Percentiles rank a stretch among this genome's conserved stretches.
Conservation (phyloP, 164 flowering plant genomes). For the Cinnamomum chago region DNA sequence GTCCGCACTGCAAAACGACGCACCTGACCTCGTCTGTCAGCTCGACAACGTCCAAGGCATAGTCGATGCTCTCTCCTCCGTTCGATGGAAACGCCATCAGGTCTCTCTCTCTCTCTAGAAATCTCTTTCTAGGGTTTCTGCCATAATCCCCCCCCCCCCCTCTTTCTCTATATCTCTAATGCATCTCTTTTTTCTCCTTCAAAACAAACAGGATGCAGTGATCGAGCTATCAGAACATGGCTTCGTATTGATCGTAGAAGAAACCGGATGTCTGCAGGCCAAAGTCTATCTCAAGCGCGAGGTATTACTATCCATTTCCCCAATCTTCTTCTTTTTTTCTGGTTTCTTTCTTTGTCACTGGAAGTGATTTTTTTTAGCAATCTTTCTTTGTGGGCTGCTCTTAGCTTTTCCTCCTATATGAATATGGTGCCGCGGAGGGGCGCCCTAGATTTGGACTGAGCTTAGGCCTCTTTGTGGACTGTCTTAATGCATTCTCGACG, state of each 20-base stretch:
- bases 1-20: constrained; percentile 33
- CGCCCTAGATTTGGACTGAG: constrained; percentile 86
- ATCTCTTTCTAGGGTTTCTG: neutral
- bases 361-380: neutral
- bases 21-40: constrained; percentile 67
- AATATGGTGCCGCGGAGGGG: constrained; percentile 45
- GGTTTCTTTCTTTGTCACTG: neutral
- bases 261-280: constrained; percentile 87
- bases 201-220: constrained; percentile 69
- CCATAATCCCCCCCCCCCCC: no score
- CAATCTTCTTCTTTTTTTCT: neutral
- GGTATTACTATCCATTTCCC: constrained; percentile 25
- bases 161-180: no score
- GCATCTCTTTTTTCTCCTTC: neutral
- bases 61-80: constrained; percentile 86
- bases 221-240: constrained; percentile 90
- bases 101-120: constrained; percentile 19
- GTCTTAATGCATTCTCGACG: constrained; percentile 75
- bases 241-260: constrained; percentile 80
- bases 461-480: constrained; percentile 80
- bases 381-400: neutral
- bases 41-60: constrained; percentile 85
- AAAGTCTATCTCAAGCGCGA: constrained; percentile 92
- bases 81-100: constrained; percentile 93
- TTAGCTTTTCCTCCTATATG: constrained; percentile 74